Evolutionary conservation across 495 filamentous ascomycete species (phyloP).

Genomic region (Glonium stellatum): DNA sequence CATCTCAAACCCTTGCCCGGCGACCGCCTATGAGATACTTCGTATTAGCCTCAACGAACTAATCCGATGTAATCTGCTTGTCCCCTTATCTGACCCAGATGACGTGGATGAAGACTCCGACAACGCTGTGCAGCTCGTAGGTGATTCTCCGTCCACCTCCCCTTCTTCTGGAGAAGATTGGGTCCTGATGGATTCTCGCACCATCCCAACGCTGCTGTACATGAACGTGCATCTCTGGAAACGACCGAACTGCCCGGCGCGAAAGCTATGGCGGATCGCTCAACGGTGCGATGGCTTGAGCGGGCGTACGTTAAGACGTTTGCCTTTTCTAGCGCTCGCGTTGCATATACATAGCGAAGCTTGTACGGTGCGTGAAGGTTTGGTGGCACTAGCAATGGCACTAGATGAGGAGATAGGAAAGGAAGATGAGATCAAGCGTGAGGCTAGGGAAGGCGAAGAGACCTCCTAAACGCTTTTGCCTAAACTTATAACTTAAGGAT

Average conservation of each 20-base stretch:
- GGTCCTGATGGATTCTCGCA: background rate
- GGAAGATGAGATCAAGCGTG: background rate
- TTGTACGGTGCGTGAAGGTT: slow-evolving; percentile 26
- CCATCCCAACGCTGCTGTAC: slow-evolving; percentile 14
- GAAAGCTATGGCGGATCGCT: slow-evolving; percentile 13
- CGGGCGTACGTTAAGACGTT: slow-evolving; percentile 33
- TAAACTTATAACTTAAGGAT: background rate
- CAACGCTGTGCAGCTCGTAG: background rate
- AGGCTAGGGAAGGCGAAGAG: background rate
- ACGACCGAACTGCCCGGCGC: slow-evolving; percentile 6
- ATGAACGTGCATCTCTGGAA: slow-evolving; percentile 15
- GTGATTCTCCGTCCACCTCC: background rate
- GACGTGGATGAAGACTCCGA: background rate
- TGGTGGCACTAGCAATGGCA: slow-evolving; percentile 26
- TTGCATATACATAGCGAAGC: slow-evolving; percentile 32
- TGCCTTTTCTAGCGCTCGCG: slow-evolving; percentile 35
- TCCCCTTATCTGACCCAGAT: background rate
- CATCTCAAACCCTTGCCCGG: slow-evolving; percentile 37
- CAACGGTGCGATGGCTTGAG: slow-evolving; percentile 29
- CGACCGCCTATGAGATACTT: slow-evolving; percentile 46
- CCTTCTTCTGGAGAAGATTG: background rate
- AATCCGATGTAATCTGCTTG: slow-evolving; percentile 36
- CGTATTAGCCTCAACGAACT: slow-evolving; percentile 46
- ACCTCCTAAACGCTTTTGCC: background rate
- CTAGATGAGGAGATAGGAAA: slow-evolving; percentile 13